Conservation (phyloP, 768 basidiomycete species). For the Pisolithus orientalis region DNA sequence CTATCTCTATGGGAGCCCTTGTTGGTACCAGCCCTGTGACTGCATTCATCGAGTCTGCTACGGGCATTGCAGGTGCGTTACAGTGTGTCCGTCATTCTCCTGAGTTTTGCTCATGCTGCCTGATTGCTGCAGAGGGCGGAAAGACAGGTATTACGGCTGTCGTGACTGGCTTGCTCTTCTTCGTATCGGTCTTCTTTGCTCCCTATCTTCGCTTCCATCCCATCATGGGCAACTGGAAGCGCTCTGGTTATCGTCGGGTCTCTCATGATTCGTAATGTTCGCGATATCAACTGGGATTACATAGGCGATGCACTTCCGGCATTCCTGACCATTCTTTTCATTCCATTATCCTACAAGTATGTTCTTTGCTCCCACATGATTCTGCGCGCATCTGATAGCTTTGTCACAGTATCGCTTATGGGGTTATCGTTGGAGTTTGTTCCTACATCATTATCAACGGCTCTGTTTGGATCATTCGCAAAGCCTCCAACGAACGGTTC, state of each 20-base stretch:
- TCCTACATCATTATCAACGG: conserved; percentile 73
- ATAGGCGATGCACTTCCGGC: conserved; percentile 84
- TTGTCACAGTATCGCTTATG: conserved; percentile 72
- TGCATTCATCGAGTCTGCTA: conserved; percentile 77
- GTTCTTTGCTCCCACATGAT: conserved; percentile 12
- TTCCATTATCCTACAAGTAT: conserved; percentile 74
- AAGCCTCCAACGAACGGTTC: conserved; percentile 51
- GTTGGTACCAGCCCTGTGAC: conserved; percentile 79
- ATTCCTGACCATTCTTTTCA: conserved; percentile 75
- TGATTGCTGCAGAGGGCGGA: conserved; percentile 58
- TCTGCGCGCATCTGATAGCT: not conserved
- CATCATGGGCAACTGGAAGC: conserved; percentile 82
- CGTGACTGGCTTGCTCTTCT: conserved; percentile 67
- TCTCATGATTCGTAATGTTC: conserved; percentile 81
- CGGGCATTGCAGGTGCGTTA: conserved; percentile 62
- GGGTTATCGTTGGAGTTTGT: conserved; percentile 74
- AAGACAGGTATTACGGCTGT: conserved; percentile 82
- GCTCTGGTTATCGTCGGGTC: conserved; percentile 83
- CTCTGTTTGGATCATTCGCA: conserved; percentile 51
- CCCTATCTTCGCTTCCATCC: conserved; percentile 86
- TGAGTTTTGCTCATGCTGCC: conserved; percentile 4
- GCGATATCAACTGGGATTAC: conserved; percentile 87
- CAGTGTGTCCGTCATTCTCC: not conserved
- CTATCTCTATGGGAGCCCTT: conserved; percentile 74
- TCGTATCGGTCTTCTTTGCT: conserved; percentile 81